phyloP scores from a whole-genome alignment of 2,329 filamentous ascomycete genomes.

The Furcasterigmium furcatum region DNA sequence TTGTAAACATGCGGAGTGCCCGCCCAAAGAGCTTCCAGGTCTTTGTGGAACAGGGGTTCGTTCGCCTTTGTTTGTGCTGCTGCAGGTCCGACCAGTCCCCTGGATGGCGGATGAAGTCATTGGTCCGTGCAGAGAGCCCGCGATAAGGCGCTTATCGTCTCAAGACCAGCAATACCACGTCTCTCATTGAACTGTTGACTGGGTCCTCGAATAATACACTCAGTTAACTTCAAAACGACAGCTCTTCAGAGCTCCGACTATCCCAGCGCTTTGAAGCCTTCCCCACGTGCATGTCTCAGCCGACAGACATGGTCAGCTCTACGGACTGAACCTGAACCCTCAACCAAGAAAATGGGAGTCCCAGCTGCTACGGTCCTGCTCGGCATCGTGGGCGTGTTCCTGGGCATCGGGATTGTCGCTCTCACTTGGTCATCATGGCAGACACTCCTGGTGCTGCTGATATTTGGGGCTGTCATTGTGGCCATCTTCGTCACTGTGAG shows the following conservation, averaged over 20 bases:
- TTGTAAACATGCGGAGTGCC: not conserved
- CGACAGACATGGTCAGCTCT: not conserved
- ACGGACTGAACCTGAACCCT: not conserved
- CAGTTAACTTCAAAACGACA: too few relatives aligned
- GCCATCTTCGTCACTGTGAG: slow-evolving; percentile 26
- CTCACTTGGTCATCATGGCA: slow-evolving; percentile 2
- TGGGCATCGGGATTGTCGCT: not conserved
- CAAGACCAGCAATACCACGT: too few relatives aligned
- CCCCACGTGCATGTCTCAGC: not conserved
- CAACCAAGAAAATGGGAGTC: not conserved
- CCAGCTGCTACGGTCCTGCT: not conserved
- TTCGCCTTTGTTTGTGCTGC: slow-evolving; percentile 1
- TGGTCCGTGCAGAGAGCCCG: too few relatives aligned
- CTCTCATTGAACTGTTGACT: too few relatives aligned
- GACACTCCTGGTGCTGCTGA: slow-evolving; percentile 1
- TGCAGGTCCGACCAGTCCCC: too few relatives aligned
- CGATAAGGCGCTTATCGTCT: too few relatives aligned
- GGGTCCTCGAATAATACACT: too few relatives aligned
- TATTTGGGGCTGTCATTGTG: slow-evolving; percentile 4
- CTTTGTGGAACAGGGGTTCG: slow-evolving; percentile 9
- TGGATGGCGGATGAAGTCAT: not conserved
- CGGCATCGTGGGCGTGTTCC: not conserved
- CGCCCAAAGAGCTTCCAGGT: slow-evolving; percentile 2
- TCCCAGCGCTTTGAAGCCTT: too few relatives aligned
- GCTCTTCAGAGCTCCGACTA: too few relatives aligned